phyloP scores from a whole-genome alignment of 2,329 filamentous ascomycete genomes.

The Calonectria naviculata region DNA sequence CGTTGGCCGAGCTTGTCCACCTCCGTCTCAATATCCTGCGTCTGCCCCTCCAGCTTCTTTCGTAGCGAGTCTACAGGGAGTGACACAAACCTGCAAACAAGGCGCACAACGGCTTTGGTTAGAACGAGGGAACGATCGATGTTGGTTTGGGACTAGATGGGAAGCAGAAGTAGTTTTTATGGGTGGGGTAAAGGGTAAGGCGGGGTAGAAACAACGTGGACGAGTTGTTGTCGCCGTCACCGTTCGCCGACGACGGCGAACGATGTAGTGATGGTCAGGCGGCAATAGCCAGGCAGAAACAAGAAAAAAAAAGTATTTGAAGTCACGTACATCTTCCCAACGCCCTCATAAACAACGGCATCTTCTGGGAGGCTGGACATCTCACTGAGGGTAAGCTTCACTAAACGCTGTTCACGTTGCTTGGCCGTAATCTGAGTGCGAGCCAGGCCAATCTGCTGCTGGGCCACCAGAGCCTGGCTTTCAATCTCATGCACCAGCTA shows the following conservation, averaged over 20 bases:
- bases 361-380: conserved; percentile 79
- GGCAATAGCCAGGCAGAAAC: not conserved
- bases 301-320: not conserved
- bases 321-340: conserved; percentile 89
- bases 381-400: conserved; percentile 88
- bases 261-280: not conserved
- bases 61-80: conserved; percentile 79
- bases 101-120: conserved; percentile 15
- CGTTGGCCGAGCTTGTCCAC: conserved; percentile 87
- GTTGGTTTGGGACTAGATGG: not conserved
- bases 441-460: conserved; percentile 91
- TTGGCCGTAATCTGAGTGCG: conserved; percentile 86
- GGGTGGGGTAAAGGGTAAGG: not conserved
- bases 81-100: conserved; percentile 80
- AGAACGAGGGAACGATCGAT: not conserved
- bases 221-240: not conserved
- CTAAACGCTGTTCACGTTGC: conserved; percentile 87
- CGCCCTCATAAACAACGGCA: conserved; percentile 90
- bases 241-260: not conserved
- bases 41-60: conserved; percentile 80
- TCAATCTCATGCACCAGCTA: conserved; percentile 95
- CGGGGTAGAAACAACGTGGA: conserved; percentile 5
- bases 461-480: conserved; percentile 85
- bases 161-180: not conserved
- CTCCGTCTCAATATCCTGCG: conserved; percentile 79